Percentiles rank a stretch among this genome's conserved stretches.
phyloP scores from a whole-genome alignment of 148 eudicot genomes.

The Vaccinium darrowii region DNA sequence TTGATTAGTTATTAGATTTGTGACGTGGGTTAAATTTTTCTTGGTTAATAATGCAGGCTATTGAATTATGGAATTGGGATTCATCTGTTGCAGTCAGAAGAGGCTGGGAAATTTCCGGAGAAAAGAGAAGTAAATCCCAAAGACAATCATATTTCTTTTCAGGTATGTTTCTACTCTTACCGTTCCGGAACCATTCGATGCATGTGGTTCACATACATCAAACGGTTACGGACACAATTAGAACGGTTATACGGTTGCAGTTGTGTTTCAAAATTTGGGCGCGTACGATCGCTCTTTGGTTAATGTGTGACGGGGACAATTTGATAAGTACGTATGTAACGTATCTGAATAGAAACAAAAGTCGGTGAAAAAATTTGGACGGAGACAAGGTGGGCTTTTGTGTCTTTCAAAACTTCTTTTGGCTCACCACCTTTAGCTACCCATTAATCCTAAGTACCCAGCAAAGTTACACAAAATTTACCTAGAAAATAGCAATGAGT shows the following conservation, averaged over 20 bases:
- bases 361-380: not conserved
- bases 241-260: too few species aligned
- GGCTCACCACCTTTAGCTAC: not conserved
- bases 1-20: not conserved
- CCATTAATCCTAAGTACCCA: too few species aligned
- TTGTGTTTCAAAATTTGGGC: too few species aligned
- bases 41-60: slow-evolving; percentile 40
- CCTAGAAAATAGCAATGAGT: too few species aligned
- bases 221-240: too few species aligned
- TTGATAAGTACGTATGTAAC: too few species aligned
- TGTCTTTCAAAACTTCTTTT: not conserved
- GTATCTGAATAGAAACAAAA: not conserved
- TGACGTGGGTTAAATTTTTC: not conserved
- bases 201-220: too few species aligned
- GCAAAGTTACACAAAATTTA: too few species aligned
- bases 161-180: slow-evolving; percentile 38
- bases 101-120: slow-evolving; percentile 56
- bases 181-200: too few species aligned
- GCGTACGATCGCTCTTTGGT: too few species aligned
- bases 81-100: slow-evolving; percentile 69
- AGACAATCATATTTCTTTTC: slow-evolving; percentile 88
- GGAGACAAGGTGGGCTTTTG: not conserved
- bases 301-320: too few species aligned
- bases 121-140: slow-evolving; percentile 77
- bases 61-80: slow-evolving; percentile 80